Base-by-base conservation (phyloP, 2,329 filamentous ascomycete species). In the Alternaria novae-zelandiae region DNA sequence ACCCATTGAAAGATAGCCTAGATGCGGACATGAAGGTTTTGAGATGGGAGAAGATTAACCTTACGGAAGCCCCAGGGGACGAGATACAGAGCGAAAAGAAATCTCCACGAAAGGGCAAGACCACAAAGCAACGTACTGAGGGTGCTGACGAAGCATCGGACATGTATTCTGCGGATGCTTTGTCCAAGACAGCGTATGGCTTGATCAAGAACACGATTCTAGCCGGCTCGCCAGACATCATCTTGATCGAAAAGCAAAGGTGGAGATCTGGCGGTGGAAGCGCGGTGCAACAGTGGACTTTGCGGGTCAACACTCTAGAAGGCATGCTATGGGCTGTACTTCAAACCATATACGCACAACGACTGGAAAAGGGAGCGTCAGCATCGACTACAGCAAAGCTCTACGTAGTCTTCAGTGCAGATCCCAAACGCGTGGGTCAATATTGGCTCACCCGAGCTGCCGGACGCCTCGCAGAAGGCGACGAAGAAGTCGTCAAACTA, bases 241-340 rank as follows among this genome's bases (percentile, higher is more conserved):
- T 96, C 28, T 82, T 96, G 2, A 93, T 96, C 61, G 88, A 90
- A 71, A 83, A 87, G 1, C 88, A 90, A 68, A 83, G 88, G 11
- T 89, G 83, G 75, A 89, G 93, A 3, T 89, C 88, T 3, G 86
- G 84, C n/a, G 87, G 90, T 9, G 85, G 82, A 0, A 81, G 87
- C 0, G 86, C 88, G 0, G 88, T 96, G 2, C 87, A 89, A 63
- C 92, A 96, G 79, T 96, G 93, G 93, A 95, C 92, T 4, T 77
- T 96, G 44, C 85, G 92, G 2, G 92, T 96, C 9, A 95, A 95
- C 69, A 90, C 91, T 72, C 86, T 96, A 21, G 93, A 96, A 78
- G 88, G 89, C 5, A 96, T 96, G 89, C 80, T 96, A 0, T 91
- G 94, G 82, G 90, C 90, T 9, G 85, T 89, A 12, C 78, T 41